Evolutionary conservation across 2,329 filamentous ascomycete genomes (phyloP), one percentile per base, ranked within the genome.

Genomic region (Clarireedia hainanense): DNA sequence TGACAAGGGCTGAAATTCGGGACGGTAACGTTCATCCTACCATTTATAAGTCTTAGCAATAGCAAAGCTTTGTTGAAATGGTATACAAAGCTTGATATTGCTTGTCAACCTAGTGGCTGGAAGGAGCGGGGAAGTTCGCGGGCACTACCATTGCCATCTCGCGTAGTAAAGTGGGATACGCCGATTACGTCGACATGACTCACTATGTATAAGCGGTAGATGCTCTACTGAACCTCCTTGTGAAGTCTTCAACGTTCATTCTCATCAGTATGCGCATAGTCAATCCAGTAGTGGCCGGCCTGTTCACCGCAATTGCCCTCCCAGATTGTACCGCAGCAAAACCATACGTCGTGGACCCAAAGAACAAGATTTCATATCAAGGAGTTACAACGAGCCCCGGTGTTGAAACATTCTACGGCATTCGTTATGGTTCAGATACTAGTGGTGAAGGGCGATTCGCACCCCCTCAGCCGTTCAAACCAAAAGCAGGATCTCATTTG

Each of bases 391-490:
- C 72, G 57, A 75, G 75, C 57, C 51, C 50, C 5, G 72, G 69
- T 23, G 68, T 78, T 39, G 76, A 79, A 52, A 67, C 72, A 7
- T 79, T 77, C 58, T 68, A 76, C 4, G 72, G 71, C n/a, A 74
- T 78, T 23, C 72, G 70, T 1, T 79, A 75, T 48, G 76, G 72
- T 4, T 62, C 75, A 50, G 75, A 77, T 58, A 78, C 76, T 0
- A 61, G 72, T 57, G 75, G 74, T 9, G 60, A 62, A 26, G 72
- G 75, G 49, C 70, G 76, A 48, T 79, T 78, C 65, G 75, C 73
- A 55, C 74, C 75, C 6, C 76, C 76, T 2, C 60, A 64, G 39
- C 66, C 69, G 1, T 70, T 69, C 53, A 58, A 64, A 0, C 69
- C 71, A 1, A 30, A 58, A 3, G 60, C 65, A 2, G 72, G 72